phyloP scores from a whole-genome alignment of 768 basidiomycete genomes.

The Naganishia onofrii region DNA sequence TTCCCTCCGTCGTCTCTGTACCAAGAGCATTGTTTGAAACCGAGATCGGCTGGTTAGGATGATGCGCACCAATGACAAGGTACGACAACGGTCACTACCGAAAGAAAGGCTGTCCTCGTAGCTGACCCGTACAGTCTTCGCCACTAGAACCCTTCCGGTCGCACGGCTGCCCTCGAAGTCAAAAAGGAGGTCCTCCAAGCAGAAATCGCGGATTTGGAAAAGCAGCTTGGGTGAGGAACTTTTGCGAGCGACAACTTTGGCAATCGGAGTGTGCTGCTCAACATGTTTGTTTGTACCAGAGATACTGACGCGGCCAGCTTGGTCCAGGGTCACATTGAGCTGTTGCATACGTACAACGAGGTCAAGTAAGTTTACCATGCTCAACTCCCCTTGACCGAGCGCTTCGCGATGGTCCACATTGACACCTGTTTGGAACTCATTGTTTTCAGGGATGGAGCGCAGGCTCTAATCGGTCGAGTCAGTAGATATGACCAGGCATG shows the following conservation, averaged over 20 bases:
- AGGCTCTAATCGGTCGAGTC: slow-evolving; percentile 49
- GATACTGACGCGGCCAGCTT: slow-evolving; percentile 37
- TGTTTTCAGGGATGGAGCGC: slow-evolving; percentile 41
- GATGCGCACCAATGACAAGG: no score
- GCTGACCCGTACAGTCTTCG: no score
- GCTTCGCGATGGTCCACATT: no score
- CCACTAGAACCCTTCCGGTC: background rate
- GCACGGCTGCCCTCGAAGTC: background rate
- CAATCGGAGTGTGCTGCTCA: no score
- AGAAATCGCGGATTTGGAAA: slow-evolving; percentile 10
- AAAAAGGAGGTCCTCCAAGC: slow-evolving; percentile 1
- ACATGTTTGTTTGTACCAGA: no score
- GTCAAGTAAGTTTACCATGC: slow-evolving; percentile 38
- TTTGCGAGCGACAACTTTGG: no score
- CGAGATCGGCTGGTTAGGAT: no score
- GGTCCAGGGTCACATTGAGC: slow-evolving; percentile 44
- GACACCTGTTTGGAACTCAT: background rate
- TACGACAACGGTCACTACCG: no score
- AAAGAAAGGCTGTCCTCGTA: no score
- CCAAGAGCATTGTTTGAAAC: no score
- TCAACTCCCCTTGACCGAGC: background rate
- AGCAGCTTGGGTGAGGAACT: slow-evolving; percentile 6
- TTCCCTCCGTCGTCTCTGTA: no score
- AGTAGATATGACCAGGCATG: slow-evolving; percentile 7
- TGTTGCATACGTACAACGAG: slow-evolving; percentile 52